phyloP scores from a whole-genome alignment of 1,139 yeast species.

The Torulaspora pretoriensis region DNA sequence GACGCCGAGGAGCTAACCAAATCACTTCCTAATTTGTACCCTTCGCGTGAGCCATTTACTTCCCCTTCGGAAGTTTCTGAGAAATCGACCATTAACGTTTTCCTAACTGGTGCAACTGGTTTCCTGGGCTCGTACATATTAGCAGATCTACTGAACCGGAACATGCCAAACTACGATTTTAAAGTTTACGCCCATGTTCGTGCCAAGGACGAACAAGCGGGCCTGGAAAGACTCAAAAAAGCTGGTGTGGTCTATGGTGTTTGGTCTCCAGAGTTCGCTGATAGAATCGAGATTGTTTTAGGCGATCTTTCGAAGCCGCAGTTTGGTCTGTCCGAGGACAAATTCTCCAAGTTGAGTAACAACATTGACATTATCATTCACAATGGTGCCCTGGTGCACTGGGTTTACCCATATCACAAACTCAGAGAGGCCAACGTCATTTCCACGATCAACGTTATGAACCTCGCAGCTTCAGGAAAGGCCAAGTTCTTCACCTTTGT shows the following conservation, averaged over 20 bases:
- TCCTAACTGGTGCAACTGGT: conserved; percentile 95
- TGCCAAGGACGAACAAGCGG: conserved; percentile 65
- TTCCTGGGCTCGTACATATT: conserved; percentile 88
- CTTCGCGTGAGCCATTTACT: conserved; percentile 26
- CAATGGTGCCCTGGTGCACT: conserved; percentile 96
- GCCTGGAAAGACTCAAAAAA: conserved; percentile 67
- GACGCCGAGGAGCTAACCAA: conserved; percentile 65
- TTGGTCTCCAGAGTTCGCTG: conserved; percentile 65
- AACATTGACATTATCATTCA: conserved; percentile 81
- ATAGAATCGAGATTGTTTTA: conserved; percentile 63
- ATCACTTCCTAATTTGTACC: conserved; percentile 44
- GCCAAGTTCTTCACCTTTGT: conserved; percentile 86
- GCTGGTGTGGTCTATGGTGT: conserved; percentile 80
- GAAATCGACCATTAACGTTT: conserved; percentile 51
- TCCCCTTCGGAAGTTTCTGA: conserved; percentile 39
- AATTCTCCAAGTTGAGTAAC: conserved; percentile 56
- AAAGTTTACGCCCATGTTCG: conserved; percentile 86
- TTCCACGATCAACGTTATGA: conserved; percentile 80
- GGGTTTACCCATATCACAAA: conserved; percentile 94
- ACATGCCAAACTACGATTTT: conserved; percentile 41
- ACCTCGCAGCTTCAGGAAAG: conserved; percentile 73
- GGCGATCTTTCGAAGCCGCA: conserved; percentile 74
- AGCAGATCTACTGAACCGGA: conserved; percentile 62
- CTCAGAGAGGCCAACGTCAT: conserved; percentile 91
- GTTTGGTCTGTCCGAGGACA: conserved; percentile 60